Evolutionary conservation across 2,329 filamentous ascomycete genomes (phyloP).

Genomic region (Aspergillus neotritici): DNA sequence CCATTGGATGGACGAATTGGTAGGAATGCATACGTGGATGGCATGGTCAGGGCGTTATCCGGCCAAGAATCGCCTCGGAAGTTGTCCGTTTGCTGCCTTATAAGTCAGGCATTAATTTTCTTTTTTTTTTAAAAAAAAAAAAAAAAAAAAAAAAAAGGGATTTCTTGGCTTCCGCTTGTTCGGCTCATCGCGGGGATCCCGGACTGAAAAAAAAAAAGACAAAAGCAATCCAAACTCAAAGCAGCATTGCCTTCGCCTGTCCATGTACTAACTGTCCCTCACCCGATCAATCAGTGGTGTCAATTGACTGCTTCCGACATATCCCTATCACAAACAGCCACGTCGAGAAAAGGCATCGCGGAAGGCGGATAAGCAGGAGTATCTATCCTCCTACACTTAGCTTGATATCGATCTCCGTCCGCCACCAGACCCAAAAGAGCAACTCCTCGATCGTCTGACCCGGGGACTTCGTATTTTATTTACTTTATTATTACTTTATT

Average conservation of each 20-base stretch:
- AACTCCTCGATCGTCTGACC: no score
- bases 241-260: neutral
- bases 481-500: no score
- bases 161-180: constrained; percentile 6
- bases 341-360: constrained; percentile 1
- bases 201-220: neutral
- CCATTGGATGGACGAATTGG: no score
- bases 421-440: constrained; percentile 1
- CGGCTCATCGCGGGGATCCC: neutral
- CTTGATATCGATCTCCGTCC: constrained; percentile 5
- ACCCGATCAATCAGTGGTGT: neutral
- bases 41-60: neutral
- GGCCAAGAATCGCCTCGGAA: neutral
- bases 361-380: neutral
- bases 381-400: neutral
- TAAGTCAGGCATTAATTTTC: no score
- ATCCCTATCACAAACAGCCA: constrained; percentile 7
- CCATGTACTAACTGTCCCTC: no score
- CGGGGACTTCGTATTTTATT: no score
- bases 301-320: no score
- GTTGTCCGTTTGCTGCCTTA: neutral
- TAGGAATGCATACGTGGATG: no score
- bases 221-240: neutral
- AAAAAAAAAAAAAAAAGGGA: neutral
- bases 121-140: neutral